phyloP scores from a whole-genome alignment of 2,329 filamentous ascomycete species.

The Rhexocercosporidium sp. region DNA sequence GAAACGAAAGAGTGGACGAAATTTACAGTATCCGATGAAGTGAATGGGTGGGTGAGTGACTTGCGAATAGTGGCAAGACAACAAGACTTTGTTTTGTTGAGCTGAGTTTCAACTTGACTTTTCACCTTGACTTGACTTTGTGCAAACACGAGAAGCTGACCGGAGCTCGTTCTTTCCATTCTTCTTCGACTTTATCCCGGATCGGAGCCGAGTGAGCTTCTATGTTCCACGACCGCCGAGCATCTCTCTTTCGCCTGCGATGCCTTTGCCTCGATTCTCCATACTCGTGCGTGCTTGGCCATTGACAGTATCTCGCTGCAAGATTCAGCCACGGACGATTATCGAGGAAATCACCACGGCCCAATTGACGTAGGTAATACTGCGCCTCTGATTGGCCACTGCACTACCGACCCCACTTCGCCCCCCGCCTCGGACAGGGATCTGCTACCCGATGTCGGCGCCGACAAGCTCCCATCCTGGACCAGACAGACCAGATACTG shows the following conservation, averaged over 20 bases:
- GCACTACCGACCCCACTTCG: not conserved
- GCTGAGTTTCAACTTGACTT: not conserved
- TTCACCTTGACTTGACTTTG: no score
- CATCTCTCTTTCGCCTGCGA: not conserved
- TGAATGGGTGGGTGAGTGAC: not conserved
- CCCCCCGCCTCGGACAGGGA: slow-evolving; percentile 12
- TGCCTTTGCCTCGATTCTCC: not conserved
- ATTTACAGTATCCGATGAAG: not conserved
- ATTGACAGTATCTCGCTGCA: not conserved
- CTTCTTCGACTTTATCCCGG: not conserved
- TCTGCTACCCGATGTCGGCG: slow-evolving; percentile 12
- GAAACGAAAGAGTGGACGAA: not conserved
- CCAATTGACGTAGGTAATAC: slow-evolving; percentile 11
- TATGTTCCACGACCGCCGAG: no score
- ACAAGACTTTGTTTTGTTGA: no score
- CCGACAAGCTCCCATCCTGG: slow-evolving; percentile 1
- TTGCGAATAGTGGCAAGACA: not conserved
- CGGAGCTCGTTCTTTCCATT: no score
- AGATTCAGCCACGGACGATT: slow-evolving; percentile 12
- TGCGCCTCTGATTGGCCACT: slow-evolving; percentile 10
- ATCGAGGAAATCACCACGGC: not conserved
- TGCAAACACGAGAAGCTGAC: no score
- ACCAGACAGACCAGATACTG: not conserved
- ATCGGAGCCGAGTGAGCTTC: no score
- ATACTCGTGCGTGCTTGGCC: not conserved